Base-by-base conservation (phyloP, 257 asterid species). In the Lithospermum erythrorhizon region DNA sequence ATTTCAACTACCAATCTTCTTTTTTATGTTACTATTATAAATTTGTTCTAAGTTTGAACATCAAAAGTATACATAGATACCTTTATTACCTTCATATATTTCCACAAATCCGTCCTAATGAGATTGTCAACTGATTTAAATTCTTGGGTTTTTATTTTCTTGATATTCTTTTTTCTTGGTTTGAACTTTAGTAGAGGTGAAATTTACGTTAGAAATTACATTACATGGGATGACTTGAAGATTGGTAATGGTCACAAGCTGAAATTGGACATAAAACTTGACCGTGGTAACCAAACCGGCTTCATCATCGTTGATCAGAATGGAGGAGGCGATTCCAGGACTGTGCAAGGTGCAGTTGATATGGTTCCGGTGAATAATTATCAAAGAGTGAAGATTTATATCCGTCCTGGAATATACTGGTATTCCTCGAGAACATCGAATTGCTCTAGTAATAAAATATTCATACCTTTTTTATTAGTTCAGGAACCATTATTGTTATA, bases 361-460 rank as follows among this genome's bases (percentile, higher is more conserved):
- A 57, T 84, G 87, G 95, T 91, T 51, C 95, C 97, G 1, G 60
- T 45, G n/a, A 47, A 68, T 58, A 88, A 84, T 62, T 29, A 20
- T 0, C 30, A 61, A 6, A 73, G 95, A 61, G 65, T 88, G 2
- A 88, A 82, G 57, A 88, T 91, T 61, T 75, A 65, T 62, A 65
- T 88, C 72, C 86, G 25, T 68, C 94, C 89, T 0, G 97, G 95
- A 30, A 58, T 78, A 25, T 91, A 91, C 82, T 88, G 95, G 98
- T 89, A 21, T 6, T 10, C 21, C 41, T 48, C 17, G 9, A 23
- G 21, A 55, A 19, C 25, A 22, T 19, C 49, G 5, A 56, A 27
- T 19, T 56, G 2, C 2, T n/a, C 21, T 17, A 52, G 22, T 15
- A 9, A 49, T 4, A 14, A 49, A 49, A 49, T 0, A 35, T 7